Conservation (phyloP, 495 filamentous ascomycete genomes). For the Talaromyces ruber region DNA sequence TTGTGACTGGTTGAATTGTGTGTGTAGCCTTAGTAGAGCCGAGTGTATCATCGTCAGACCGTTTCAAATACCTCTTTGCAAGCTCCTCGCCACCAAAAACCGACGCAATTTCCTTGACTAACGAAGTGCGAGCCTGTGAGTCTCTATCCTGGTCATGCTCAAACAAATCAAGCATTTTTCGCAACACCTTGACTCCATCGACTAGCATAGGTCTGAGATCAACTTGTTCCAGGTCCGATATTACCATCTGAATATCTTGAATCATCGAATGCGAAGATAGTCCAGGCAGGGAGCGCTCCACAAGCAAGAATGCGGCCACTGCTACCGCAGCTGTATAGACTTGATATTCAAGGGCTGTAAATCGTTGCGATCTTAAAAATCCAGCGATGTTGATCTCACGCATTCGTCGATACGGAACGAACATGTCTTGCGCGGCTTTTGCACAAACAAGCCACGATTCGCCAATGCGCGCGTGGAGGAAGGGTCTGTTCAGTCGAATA, state of each 20-base stretch:
- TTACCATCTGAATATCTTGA: conserved; percentile 9
- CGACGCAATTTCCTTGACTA: conserved; percentile 6
- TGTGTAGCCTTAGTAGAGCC: background rate
- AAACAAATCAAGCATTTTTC: conserved; percentile 7
- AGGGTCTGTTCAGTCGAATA: conserved; percentile 5
- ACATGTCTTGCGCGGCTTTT: conserved; percentile 5
- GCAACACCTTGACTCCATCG: conserved; percentile 8
- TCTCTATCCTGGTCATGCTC: background rate
- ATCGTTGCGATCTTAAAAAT: conserved; percentile 4
- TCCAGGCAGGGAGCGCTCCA: conserved; percentile 8
- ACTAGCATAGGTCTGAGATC: conserved; percentile 7
- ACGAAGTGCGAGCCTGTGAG: background rate
- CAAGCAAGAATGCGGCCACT: conserved; percentile 8
- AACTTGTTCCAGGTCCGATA: conserved; percentile 6
- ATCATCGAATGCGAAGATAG: conserved; percentile 7
- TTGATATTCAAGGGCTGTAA: conserved; percentile 3
- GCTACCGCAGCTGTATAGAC: conserved; percentile 6
- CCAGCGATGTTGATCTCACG: conserved; percentile 1
- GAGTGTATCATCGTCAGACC: background rate
- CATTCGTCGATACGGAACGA: conserved; percentile 6
- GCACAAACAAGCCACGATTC: conserved; percentile 6
- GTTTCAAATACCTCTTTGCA: conserved; percentile 4
- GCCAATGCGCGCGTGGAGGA: conserved; percentile 7
- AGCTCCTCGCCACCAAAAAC: conserved; percentile 9
- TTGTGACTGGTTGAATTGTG: background rate